These are phyloP conservation scores for Oemleria cerasiformis DNA, from an alignment of 306 rosid genomes.

Conservation along the genomic window DNA sequence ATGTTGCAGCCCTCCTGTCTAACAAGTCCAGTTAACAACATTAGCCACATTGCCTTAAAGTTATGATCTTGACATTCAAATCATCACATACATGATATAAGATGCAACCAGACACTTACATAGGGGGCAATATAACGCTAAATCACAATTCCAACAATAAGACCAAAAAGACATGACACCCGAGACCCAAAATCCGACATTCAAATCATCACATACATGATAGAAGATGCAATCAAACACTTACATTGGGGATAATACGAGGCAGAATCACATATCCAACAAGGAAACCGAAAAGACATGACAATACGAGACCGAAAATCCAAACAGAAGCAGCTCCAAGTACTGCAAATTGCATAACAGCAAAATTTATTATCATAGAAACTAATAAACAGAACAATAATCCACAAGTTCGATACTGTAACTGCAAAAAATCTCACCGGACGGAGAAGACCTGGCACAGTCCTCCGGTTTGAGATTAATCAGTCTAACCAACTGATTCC, in stretches of 20 bases:
- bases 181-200: neutral
- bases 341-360: neutral
- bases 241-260: conserved; percentile 7
- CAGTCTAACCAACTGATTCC: conserved; percentile 46
- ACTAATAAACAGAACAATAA: neutral
- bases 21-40: conserved; percentile 31
- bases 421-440: conserved; percentile 39
- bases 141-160: conserved; percentile 3
- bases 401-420: neutral
- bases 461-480: conserved; percentile 64
- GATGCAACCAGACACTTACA: conserved; percentile 12
- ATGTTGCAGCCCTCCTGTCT: conserved; percentile 55
- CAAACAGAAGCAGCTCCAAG: conserved; percentile 15
- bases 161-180: neutral
- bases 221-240: neutral
- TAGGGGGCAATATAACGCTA: neutral
- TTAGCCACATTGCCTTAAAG: neutral
- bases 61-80: conserved; percentile 2
- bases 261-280: conserved; percentile 17
- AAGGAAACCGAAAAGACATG: conserved; percentile 3
- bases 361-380: neutral
- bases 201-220: neutral
- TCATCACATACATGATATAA: neutral
- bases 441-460: conserved; percentile 43
- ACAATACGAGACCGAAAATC: conserved; percentile 11